phyloP scores from a whole-genome alignment of 345 rosid species.

The Salix caprea region DNA sequence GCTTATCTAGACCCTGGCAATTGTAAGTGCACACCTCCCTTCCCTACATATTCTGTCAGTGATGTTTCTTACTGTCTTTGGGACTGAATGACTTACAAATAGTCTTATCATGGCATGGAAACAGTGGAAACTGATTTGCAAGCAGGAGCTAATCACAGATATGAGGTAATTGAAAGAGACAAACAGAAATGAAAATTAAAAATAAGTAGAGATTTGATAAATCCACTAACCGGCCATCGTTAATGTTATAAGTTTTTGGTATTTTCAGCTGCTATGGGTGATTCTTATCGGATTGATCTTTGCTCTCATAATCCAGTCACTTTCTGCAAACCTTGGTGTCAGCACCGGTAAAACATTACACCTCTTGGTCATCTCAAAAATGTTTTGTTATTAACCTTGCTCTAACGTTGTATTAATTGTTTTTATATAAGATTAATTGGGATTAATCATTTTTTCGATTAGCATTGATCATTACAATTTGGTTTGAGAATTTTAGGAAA shows the following conservation, averaged over 20 bases:
- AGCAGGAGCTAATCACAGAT: slow-evolving; percentile 57
- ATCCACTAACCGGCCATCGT: not conserved
- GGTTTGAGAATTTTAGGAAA: slow-evolving; percentile 36
- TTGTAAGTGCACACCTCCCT: slow-evolving; percentile 19
- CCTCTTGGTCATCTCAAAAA: not conserved
- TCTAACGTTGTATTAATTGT: not conserved
- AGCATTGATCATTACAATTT: not conserved
- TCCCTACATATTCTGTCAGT: too few relatives aligned
- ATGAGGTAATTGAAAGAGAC: slow-evolving; percentile 35
- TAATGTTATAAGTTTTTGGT: not conserved
- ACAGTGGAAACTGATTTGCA: slow-evolving; percentile 75
- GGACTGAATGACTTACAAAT: not conserved
- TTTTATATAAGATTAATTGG: not conserved
- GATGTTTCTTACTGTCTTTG: not conserved
- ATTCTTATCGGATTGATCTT: slow-evolving; percentile 51
- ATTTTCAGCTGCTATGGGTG: slow-evolving; percentile 58
- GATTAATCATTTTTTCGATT: not conserved
- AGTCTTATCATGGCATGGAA: not conserved
- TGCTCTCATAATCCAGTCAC: slow-evolving; percentile 67
- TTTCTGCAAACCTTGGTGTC: slow-evolving; percentile 69
- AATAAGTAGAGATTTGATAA: not conserved
- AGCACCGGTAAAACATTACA: slow-evolving; percentile 42
- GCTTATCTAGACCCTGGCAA: slow-evolving; percentile 72
- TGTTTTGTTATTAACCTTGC: not conserved
- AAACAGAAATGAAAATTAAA: not conserved